A percentile compares a stretch with the other conserved stretches of the same genome.
Evolutionary conservation across 352 stramenopile species (phyloP).

Genomic region (Phytopythium kandeliae): DNA sequence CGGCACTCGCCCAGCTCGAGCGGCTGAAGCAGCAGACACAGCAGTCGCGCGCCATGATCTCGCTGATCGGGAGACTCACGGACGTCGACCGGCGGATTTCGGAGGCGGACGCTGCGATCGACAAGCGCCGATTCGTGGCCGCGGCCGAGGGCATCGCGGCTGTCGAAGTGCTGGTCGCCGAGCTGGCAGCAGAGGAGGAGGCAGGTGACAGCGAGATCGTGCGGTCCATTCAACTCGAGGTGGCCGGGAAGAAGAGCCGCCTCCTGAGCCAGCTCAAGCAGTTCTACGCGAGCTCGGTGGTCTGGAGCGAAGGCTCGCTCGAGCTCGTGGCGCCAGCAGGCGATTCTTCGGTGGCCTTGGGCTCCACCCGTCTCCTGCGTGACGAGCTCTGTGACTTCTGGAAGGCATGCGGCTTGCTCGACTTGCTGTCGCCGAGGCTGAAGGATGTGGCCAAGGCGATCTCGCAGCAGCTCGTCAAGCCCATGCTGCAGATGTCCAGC

Average conservation of each 20-base stretch:
- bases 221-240: conserved; percentile 34
- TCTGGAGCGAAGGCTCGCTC: conserved; percentile 37
- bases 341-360: background rate
- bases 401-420: conserved; percentile 46
- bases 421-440: conserved; percentile 31
- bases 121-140: conserved; percentile 34
- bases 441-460: conserved; percentile 53
- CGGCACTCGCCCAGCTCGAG: conserved; percentile 55
- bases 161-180: conserved; percentile 28
- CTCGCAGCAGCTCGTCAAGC: conserved; percentile 43
- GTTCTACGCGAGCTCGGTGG: conserved; percentile 31
- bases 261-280: conserved; percentile 40
- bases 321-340: conserved; percentile 12
- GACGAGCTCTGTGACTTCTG: conserved; percentile 41
- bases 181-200: conserved; percentile 12
- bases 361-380: background rate
- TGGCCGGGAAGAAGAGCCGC: conserved; percentile 49
- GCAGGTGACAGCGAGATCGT: conserved; percentile 25
- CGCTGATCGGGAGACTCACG: conserved; percentile 63
- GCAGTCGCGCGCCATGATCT: conserved; percentile 53
- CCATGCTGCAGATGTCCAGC: conserved; percentile 24
- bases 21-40: conserved; percentile 52
- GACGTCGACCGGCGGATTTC: conserved; percentile 43
- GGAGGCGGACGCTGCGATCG: conserved; percentile 43
- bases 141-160: conserved; percentile 34